Evolutionary conservation across 768 basidiomycete genomes (phyloP), one percentile per base, ranked within the genome.

Genomic region (Hypsizygus marmoreus): DNA sequence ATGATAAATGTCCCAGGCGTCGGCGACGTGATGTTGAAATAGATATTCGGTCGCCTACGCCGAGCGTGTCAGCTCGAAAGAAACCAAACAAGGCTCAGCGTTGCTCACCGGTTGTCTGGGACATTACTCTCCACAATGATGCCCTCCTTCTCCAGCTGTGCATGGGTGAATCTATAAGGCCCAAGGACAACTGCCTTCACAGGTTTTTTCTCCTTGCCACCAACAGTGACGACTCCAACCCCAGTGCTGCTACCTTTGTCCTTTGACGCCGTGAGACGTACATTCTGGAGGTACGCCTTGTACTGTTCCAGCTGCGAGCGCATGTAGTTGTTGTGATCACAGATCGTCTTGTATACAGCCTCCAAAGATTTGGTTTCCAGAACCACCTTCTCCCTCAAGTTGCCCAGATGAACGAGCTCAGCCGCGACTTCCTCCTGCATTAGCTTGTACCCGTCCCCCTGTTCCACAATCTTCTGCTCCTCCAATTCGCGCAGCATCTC

Each of bases 91-190:
- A 23, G 12, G 10, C n/a, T 11, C 11, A 4, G 24, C 19, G 12
- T 10, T 2, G 14, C 86, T 59, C 49, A 91, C 95, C 95, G 78
- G 63, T 95, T 97, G 65, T 99, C 97, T 9, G 97, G 97, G 22
- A 99, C 97, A 66, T 98, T 98, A 63, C 95, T 97, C 67, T 98
- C 95, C 38, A 98, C 91, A 60, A 99, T 98, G 60, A 99, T 95
- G 10, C 95, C 95, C 70, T 98, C 97, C 70, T 97, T 98, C 75
- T 99, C 97, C 55, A 99, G 72, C 64, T 98, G 97, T 19, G 91
- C 91, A 63, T 99, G 97, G 2, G 97, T 98, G 60, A 97, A 99
- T 50, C 97, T 81, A 69, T 97, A 97, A 9, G 97, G 97, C 4
- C 97, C 97, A 31, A 95, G 81, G 8, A 91, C 86, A 31, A 88